phyloP scores from a whole-genome alignment of 78 protist species.

The Tieghemostelium lacteum region DNA sequence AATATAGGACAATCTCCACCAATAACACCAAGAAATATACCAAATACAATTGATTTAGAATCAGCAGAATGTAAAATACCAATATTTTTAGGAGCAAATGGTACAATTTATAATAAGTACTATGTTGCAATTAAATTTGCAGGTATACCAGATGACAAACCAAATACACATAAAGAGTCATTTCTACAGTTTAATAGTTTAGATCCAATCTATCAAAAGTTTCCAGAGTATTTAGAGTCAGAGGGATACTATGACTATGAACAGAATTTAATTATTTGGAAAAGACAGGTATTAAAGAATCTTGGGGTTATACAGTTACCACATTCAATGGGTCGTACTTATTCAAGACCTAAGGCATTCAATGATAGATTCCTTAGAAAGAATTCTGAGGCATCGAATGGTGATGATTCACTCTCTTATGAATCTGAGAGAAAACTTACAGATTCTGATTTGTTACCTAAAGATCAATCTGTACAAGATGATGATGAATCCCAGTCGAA shows the following conservation, averaged over 20 bases:
- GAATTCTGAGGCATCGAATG: constrained; percentile 73
- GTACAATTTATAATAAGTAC: constrained; percentile 65
- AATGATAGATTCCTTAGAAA: constrained; percentile 32
- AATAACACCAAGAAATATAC: constrained; percentile 28
- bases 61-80: constrained; percentile 55
- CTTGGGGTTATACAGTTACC: constrained; percentile 39
- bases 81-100: constrained; percentile 64
- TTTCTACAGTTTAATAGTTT: constrained; percentile 19
- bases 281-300: constrained; percentile 13
- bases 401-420: constrained; percentile 63
- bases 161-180: not conserved
- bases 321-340: constrained; percentile 51
- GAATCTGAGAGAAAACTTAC: constrained; percentile 33
- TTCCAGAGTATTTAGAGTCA: constrained; percentile 39
- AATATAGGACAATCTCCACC: constrained; percentile 50
- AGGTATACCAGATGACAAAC: constrained; percentile 10
- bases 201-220: constrained; percentile 12
- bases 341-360: constrained; percentile 36
- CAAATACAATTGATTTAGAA: constrained; percentile 11
- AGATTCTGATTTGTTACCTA: constrained; percentile 24
- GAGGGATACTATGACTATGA: constrained; percentile 67
- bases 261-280: constrained; percentile 59
- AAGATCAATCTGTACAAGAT: not conserved
- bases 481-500: constrained; percentile 8
- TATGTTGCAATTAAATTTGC: constrained; percentile 42